A percentile compares a stretch with the other conserved stretches of the same genome.
These are phyloP conservation scores for Ustilago loliicola DNA, from an alignment of 1,284 basidiomycete genomes.

Conservation along the genomic window DNA sequence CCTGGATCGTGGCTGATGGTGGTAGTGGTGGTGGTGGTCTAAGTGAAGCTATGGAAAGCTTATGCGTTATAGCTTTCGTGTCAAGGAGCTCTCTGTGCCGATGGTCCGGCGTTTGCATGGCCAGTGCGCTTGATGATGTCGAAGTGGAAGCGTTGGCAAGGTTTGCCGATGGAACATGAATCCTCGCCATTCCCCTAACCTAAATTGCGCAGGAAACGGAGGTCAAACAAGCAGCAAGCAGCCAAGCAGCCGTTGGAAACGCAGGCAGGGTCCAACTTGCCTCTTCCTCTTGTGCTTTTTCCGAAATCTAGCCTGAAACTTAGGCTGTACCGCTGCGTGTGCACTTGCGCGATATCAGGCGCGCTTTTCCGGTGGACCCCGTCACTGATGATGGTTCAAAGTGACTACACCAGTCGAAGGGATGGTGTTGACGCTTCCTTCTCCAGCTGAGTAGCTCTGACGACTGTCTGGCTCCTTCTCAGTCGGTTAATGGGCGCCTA, in stretches of 20 bases:
- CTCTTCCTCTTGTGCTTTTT: not conserved
- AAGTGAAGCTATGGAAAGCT: not conserved
- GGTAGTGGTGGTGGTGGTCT: not conserved
- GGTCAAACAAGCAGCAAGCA: not conserved
- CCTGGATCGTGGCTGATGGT: not conserved
- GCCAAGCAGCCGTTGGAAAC: not conserved
- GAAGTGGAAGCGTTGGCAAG: not conserved
- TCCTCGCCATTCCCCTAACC: conserved; percentile 8
- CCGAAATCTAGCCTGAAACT: not conserved
- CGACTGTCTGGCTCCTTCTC: not conserved
- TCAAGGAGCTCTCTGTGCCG: conserved; percentile 1
- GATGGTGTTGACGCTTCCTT: not conserved
- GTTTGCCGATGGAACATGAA: conserved; percentile 12
- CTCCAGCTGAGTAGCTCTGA: not conserved
- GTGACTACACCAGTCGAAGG: not conserved
- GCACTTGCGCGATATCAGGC: not conserved
- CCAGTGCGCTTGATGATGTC: conserved; percentile 17
- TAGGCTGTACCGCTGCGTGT: not conserved
- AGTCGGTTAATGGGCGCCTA: not conserved
- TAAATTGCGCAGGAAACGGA: not conserved
- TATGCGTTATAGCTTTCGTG: conserved; percentile 6
- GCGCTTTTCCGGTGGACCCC: no score
- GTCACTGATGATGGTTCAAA: no score
- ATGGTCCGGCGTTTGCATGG: not conserved
- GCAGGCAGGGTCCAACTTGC: conserved; percentile 1